Evolutionary conservation across 1,284 basidiomycete species (phyloP).

Genomic region (Cerrena zonata): DNA sequence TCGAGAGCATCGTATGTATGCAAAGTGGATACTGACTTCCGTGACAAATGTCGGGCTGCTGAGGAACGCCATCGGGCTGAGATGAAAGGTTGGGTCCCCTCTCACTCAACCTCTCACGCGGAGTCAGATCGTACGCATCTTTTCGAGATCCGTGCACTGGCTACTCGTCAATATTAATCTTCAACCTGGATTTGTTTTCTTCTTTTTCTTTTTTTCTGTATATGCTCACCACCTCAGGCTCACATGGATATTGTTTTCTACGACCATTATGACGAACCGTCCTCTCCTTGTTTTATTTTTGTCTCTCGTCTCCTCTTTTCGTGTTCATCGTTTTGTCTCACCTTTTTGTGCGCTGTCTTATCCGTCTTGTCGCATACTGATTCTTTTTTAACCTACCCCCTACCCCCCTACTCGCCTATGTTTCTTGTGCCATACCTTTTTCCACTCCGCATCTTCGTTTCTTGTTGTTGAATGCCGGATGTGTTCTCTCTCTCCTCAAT

Average conservation of each 20-base stretch:
- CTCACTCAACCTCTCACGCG: slow-evolving; percentile 35
- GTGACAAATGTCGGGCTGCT: slow-evolving; percentile 65
- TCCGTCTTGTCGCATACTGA: slow-evolving; percentile 21
- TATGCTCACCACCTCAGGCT: too few species aligned
- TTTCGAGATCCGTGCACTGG: slow-evolving; percentile 75
- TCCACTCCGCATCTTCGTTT: background rate
- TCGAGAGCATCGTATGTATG: slow-evolving; percentile 69
- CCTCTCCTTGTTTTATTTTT: slow-evolving; percentile 5
- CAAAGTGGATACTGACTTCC: slow-evolving; percentile 68
- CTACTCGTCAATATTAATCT: slow-evolving; percentile 67
- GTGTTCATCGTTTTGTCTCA: slow-evolving; percentile 14
- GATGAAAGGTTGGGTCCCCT: slow-evolving; percentile 75
- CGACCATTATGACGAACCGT: slow-evolving; percentile 14
- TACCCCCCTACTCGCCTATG: background rate
- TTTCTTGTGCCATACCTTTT: slow-evolving; percentile 5
- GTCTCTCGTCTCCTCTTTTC: slow-evolving; percentile 2
- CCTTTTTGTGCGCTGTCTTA: slow-evolving; percentile 19
- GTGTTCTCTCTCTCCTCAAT: slow-evolving; percentile 1
- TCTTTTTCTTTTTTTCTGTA: slow-evolving; percentile 16
- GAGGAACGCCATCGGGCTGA: slow-evolving; percentile 76
- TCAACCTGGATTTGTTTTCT: slow-evolving; percentile 13
- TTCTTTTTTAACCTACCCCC: slow-evolving; percentile 10
- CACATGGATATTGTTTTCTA: slow-evolving; percentile 1
- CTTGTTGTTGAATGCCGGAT: slow-evolving; percentile 1
- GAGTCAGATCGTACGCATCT: slow-evolving; percentile 57